These are phyloP conservation scores for Fusarium verticillioides DNA, from an alignment of 2,329 filamentous ascomycete species.

Conservation along the genomic window DNA sequence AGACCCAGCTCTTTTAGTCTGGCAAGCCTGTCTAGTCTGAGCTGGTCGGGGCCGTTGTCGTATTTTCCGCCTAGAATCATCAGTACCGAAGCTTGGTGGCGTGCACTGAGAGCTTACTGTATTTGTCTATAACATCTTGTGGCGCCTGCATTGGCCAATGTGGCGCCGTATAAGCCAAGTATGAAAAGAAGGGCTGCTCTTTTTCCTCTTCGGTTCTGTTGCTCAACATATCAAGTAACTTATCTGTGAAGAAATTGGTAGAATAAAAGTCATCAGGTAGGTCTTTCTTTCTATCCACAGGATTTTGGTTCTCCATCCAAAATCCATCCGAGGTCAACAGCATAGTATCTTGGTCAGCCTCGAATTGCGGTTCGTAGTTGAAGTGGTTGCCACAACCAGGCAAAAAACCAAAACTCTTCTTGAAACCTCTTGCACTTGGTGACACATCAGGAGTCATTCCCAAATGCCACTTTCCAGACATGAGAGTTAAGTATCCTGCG, in stretches of 20 bases:
- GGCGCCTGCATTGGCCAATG: constrained; percentile 23
- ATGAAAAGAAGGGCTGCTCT: constrained; percentile 12
- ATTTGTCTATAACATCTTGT: constrained; percentile 2
- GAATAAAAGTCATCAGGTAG: constrained; percentile 64
- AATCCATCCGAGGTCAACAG: constrained; percentile 45
- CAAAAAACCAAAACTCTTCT: constrained; percentile 54
- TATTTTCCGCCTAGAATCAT: not conserved
- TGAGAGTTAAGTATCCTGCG: constrained; percentile 47
- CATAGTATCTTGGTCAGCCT: constrained; percentile 57
- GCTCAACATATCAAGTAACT: constrained; percentile 60
- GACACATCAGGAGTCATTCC: constrained; percentile 46
- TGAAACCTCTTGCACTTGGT: constrained; percentile 52
- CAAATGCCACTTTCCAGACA: constrained; percentile 51
- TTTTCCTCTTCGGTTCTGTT: constrained; percentile 48
- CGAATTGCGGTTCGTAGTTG: constrained; percentile 59
- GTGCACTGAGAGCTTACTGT: not conserved
- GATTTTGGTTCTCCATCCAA: constrained; percentile 55
- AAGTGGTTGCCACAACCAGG: constrained; percentile 63
- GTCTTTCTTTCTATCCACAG: constrained; percentile 51
- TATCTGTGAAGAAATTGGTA: constrained; percentile 61
- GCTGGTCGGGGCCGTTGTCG: constrained; percentile 59
- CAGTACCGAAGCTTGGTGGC: accelerated
- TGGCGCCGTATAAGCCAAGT: constrained; percentile 3
- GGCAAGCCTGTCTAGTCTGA: constrained; percentile 45
- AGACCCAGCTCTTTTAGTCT: not conserved